Conservation (phyloP, 2,329 filamentous ascomycete species). For the Delphinella strobiligena region DNA sequence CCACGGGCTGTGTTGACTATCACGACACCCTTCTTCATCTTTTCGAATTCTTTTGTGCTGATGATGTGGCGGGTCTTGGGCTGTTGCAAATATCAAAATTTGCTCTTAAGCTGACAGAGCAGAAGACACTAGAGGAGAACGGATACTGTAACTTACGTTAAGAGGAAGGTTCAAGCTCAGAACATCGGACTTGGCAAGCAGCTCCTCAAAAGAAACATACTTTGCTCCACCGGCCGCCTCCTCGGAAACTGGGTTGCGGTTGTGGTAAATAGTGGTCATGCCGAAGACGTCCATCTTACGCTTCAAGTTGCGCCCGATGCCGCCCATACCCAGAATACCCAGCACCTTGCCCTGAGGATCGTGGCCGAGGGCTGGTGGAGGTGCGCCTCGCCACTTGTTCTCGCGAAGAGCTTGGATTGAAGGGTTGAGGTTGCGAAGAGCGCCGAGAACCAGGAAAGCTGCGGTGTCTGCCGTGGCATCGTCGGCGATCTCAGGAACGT, state of each 20-base stretch:
- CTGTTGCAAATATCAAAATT: not conserved
- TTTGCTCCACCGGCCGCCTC: slow-evolving; percentile 46
- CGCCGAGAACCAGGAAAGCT: slow-evolving; percentile 71
- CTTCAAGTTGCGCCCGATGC: slow-evolving; percentile 68
- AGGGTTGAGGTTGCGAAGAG: slow-evolving; percentile 59
- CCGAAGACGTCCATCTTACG: slow-evolving; percentile 63
- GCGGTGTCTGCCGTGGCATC: slow-evolving; percentile 73
- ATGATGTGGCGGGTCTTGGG: slow-evolving; percentile 62
- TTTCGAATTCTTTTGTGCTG: slow-evolving; percentile 53
- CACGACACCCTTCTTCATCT: slow-evolving; percentile 68
- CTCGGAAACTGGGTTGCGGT: slow-evolving; percentile 48
- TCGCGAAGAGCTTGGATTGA: slow-evolving; percentile 54
- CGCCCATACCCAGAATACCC: slow-evolving; percentile 77
- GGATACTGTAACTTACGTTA: slow-evolving; percentile 46
- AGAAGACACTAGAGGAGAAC: not conserved
- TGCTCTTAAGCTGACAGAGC: too few relatives aligned
- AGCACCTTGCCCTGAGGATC: slow-evolving; percentile 69
- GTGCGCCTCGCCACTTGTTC: slow-evolving; percentile 54
- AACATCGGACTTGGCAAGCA: slow-evolving; percentile 60
- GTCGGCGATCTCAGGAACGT: slow-evolving; percentile 69
- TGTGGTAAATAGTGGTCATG: slow-evolving; percentile 65
- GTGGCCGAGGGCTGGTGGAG: slow-evolving; percentile 49
- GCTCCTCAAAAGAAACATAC: slow-evolving; percentile 62
- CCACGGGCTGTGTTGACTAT: slow-evolving; percentile 76
- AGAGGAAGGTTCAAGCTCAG: slow-evolving; percentile 70